Base-by-base conservation (phyloP, 2,329 filamentous ascomycete genomes). In the Colletotrichum incanum region DNA sequence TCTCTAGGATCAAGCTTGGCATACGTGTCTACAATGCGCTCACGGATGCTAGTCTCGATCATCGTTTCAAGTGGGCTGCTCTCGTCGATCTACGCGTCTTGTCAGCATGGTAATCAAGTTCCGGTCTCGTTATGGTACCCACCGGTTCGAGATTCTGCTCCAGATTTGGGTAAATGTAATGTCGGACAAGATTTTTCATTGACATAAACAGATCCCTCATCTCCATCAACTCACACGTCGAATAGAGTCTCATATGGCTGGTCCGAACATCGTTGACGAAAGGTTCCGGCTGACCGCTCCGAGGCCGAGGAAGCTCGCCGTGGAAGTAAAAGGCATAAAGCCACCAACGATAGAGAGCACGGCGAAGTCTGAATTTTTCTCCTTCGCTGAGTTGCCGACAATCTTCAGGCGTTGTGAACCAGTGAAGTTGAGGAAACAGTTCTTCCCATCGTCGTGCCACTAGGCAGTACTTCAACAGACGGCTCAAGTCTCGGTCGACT, bases 341-440 rank as follows among this genome's bases (percentile, higher is more conserved):
- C 87, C 87, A 89, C 87, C 87, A 90, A 41, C 82, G 79, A 62
- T 87, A 88, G 39, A 90, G 77, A 0, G 86, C 87, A 72, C 83
- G 82, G 6, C 88, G 84, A 62, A 89, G 81, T 59, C 87, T 83
- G n/a, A 78, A 74, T 37, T 81, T 80, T 75, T 90, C 88, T 34
- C 82, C 78, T 0, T 77, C 64, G 9, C 78, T 78, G 7, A 90
- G 80, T 47, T 80, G 81, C 20, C 88, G 84, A 50, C 85, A 84
- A 59, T 85, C 79, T 67, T 85, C 83, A 0, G 83, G 82, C 12
- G 82, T 77, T 2, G 85, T 80, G 73, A 87, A 85, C 85, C 85
- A 87, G 65, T 82, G 80, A 75, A 87, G 80, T 66, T 83, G 83
- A 5, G 83, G 83, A 58, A 84, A 84, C 2, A 83, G 74, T 41